phyloP scores from a whole-genome alignment of 2,329 filamentous ascomycete species.

The Epichloe scottii region DNA sequence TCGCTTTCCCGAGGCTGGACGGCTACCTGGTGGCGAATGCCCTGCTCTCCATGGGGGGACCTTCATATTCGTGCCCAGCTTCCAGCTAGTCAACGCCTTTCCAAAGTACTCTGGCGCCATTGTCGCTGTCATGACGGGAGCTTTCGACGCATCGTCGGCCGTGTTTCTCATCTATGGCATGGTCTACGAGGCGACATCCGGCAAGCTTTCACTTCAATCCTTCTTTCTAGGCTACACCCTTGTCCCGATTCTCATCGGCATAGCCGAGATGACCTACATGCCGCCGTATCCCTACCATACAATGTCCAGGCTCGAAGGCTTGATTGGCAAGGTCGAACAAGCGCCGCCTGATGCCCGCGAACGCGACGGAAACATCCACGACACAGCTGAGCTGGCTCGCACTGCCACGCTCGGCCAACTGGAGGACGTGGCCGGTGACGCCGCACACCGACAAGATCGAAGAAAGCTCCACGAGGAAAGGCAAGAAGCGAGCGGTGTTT shows the following conservation, averaged over 20 bases:
- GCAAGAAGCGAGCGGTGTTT: slow-evolving; percentile 47
- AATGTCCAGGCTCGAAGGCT: not conserved
- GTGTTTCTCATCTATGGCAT: slow-evolving; percentile 65
- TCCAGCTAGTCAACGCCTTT: slow-evolving; percentile 77
- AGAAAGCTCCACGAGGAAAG: slow-evolving; percentile 28
- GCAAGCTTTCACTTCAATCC: slow-evolving; percentile 5
- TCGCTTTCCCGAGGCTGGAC: slow-evolving; percentile 50
- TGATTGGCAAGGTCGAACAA: not conserved
- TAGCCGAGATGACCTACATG: not conserved
- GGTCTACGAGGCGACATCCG: slow-evolving; percentile 46
- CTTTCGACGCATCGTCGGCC: slow-evolving; percentile 73
- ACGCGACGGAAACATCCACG: not conserved
- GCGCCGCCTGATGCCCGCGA: not conserved
- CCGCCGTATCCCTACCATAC: not conserved
- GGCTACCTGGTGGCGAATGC: slow-evolving; percentile 63
- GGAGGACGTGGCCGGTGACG: not conserved
- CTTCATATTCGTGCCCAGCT: slow-evolving; percentile 71
- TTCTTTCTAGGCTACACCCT: not conserved
- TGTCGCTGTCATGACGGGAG: slow-evolving; percentile 65
- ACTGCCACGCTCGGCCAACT: not conserved
- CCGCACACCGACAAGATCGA: not conserved
- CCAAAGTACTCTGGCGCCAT: slow-evolving; percentile 67
- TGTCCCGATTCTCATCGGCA: not conserved
- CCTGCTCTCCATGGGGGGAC: slow-evolving; percentile 64
- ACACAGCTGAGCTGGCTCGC: not conserved